Evolutionary conservation across 2,329 filamentous ascomycete species (phyloP), one percentile per base, ranked within the genome.

Genomic region (Moelleriella libera): DNA sequence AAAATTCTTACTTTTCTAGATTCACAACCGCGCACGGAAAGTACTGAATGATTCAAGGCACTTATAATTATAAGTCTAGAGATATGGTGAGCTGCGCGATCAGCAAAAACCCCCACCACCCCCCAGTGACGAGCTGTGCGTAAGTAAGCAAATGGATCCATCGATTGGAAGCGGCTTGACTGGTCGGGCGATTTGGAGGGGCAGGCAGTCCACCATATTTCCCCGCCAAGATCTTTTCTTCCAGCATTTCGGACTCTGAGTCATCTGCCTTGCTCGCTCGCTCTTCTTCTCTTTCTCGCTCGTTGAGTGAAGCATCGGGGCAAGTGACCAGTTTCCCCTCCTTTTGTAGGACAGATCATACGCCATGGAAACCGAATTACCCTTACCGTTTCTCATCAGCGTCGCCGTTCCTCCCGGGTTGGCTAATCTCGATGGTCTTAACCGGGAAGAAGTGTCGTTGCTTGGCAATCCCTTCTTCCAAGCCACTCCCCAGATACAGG

Each of bases 281-380:
- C 34, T 14, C 39, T 30, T 45, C 28, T n/a, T 45, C n/a, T 14
- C 14, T 30, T 43, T 48, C 34, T 37, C 34, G 34, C 34, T 12
- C 12, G 12, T 37, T 5, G 34, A 37, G 34, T 37, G 8, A 9
- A 8, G 12, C 34, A 37, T 37, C 8, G 8, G 12, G 34, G 8
- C 34, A 37, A 37, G 8, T 37, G 34, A 37, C 34, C 12, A 8
- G 8, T 37, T 37, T 37, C 2, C 34, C 12, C 1, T 37, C 5
- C 3, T 37, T 37, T 37, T 37, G 4, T 5, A 12, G 34, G 21
- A 21, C 21, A 21, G 21, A 21, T 21, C 21, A 3, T 21, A 21
- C 59, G 60, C 50, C 51, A 83, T 83, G 79, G 80, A 83, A 63
- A 78, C 78, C 31, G 79, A 74, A 50, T 68, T 82, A 28, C 76